These are phyloP conservation scores for Balansia obtecta DNA, from an alignment of 2,329 filamentous ascomycete genomes.

Conservation along the genomic window DNA sequence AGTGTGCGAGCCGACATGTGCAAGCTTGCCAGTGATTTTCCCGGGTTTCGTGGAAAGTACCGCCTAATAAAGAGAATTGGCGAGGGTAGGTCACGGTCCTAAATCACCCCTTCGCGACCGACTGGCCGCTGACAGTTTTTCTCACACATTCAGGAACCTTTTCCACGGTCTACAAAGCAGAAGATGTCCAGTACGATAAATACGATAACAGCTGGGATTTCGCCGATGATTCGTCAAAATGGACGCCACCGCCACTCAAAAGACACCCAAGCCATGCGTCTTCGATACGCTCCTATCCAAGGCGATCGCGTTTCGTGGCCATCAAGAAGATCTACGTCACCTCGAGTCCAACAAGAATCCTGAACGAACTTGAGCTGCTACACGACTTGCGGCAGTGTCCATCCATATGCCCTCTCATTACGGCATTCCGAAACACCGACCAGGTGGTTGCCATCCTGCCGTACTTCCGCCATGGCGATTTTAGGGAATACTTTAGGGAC, in stretches of 20 bases:
- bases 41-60: slow-evolving; percentile 72
- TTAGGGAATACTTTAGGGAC: slow-evolving; percentile 84
- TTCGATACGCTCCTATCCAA: slow-evolving; percentile 18
- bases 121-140: background rate
- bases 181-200: slow-evolving; percentile 74
- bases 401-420: slow-evolving; percentile 89
- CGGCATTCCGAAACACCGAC: slow-evolving; percentile 87
- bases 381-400: slow-evolving; percentile 73
- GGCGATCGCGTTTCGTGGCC: slow-evolving; percentile 64
- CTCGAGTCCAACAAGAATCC: slow-evolving; percentile 81
- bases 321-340: slow-evolving; percentile 99
- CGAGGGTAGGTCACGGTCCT: slow-evolving; percentile 50
- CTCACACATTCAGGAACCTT: slow-evolving; percentile 64
- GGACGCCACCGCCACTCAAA: slow-evolving; percentile 56
- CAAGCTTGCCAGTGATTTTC: slow-evolving; percentile 69
- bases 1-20: slow-evolving; percentile 76
- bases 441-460: slow-evolving; percentile 92
- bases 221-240: slow-evolving; percentile 52
- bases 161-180: slow-evolving; percentile 97
- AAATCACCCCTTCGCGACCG: background rate
- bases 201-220: slow-evolving; percentile 84
- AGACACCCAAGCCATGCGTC: slow-evolving; percentile 24
- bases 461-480: slow-evolving; percentile 92
- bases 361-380: slow-evolving; percentile 91
- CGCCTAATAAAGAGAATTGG: slow-evolving; percentile 93